Base-by-base conservation (phyloP, 2,329 filamentous ascomycete genomes). In the Penicillium brasilianum region DNA sequence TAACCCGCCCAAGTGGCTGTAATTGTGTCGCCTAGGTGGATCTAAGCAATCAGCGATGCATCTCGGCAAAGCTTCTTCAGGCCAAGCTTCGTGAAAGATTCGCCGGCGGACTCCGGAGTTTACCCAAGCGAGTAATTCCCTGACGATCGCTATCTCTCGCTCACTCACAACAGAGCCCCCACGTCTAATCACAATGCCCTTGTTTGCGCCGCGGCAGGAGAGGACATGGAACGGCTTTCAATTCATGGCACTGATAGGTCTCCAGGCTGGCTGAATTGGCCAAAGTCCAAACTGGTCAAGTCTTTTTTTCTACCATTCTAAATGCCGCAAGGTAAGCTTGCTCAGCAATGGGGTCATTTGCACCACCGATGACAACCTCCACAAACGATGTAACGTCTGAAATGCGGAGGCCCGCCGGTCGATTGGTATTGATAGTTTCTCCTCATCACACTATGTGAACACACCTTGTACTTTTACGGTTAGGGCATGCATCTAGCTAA, bases 351-450 rank as follows among this genome's bases (percentile, higher is more conserved):
- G 32, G n/a, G 32, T 25, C 32, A 25, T 20, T 52, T 46, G 39
- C 53, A 55, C 62, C 32, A 30, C 52, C 41, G 59, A 64, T 62
- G 55, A 57, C 53, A 49, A 18, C 34, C 48, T 57, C 59, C 44
- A 14, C 53, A 51, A 43, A 48, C 39, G 44, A 62, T 62, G 64
- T 59, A 60, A 66, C 57, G 14, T 44, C 22, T 57, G 30, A 54
- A 44, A 53, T 58, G 55, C 59, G 62, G 62, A 59, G 49, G 28
- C 57, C 58, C 58, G 58, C 51, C 57, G 60, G 52, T 49, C 55
- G 22, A 51, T 43, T 18, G 34, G 32, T 50, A 34, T 50, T n/a
- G 18, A 53, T 22, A 39, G n/a, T n/a, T 6, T 39, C 11, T 37
- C 18, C 50, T 32, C 20, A 39, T 53, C 36, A 39, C 20, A 28